Conservation (phyloP, 176 grass and related monocot genomes). For the Musa acuminata region DNA sequence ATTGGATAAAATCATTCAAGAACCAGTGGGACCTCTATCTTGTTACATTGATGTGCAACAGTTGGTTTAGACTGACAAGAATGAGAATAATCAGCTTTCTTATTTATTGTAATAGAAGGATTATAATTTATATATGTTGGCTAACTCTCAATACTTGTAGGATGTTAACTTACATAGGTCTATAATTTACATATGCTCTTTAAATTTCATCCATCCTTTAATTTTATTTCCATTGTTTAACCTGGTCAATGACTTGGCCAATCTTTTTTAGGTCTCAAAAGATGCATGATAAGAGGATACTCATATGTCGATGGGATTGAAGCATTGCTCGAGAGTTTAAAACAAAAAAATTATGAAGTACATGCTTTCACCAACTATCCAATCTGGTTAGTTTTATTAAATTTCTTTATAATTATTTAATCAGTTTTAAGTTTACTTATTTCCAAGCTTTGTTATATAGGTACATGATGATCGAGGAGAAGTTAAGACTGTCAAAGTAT, state of each 20-base stretch:
- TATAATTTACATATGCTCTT: no score
- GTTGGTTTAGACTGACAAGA: no score
- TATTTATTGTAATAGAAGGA: no score
- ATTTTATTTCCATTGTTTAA: neutral
- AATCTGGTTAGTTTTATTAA: slow-evolving; percentile 51
- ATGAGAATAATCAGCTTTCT: no score
- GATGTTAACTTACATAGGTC: no score
- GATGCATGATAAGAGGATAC: slow-evolving; percentile 81
- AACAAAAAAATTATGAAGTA: slow-evolving; percentile 80
- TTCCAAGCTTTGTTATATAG: slow-evolving; percentile 53
- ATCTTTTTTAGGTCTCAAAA: slow-evolving; percentile 63
- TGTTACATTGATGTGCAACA: no score
- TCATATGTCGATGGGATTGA: slow-evolving; percentile 81
- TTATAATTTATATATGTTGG: no score
- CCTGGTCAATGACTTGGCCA: neutral
- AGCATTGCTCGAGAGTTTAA: slow-evolving; percentile 59
- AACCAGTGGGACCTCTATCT: no score
- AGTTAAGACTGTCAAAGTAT: slow-evolving; percentile 86
- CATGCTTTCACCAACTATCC: slow-evolving; percentile 99
- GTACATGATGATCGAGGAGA: slow-evolving; percentile 90
- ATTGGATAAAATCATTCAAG: no score
- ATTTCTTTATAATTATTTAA: neutral
- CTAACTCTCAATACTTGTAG: no score
- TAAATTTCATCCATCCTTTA: no score
- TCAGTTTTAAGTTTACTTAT: slow-evolving; percentile 22